Evolutionary conservation across 441 rosid genomes (phyloP), one percentile per base, ranked within the genome.

Genomic region (Gossypium gossypioides): DNA sequence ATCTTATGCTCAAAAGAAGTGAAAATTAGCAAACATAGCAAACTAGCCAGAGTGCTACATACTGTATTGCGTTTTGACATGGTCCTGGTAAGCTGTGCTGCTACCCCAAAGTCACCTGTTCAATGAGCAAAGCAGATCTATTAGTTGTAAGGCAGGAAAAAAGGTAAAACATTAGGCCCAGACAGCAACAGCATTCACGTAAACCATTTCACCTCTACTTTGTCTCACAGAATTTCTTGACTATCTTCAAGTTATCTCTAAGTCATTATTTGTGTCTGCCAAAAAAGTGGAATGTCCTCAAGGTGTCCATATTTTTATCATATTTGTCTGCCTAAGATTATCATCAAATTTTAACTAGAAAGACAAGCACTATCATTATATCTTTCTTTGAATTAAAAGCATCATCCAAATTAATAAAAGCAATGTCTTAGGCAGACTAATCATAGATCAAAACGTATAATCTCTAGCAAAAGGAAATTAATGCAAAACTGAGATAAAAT

Each of bases 1-100:
- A 29, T 42, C 37, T 70, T 72, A 34, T 48, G 46, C 68, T 34
- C 32, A 16, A 74, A 19, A 65, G 29, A 68, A 32, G 16, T 42
- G 21, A 42, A 48, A 40, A 67, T 13, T 34, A 60, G 64, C 9
- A 29, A 13, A 44, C 19, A 68, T 6, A 24, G 68, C 68, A 67
- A 6, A 60, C n/a, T 2, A 62, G 3, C 50, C 64, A 48, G 58
- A 21, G 50, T 52, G 68, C 46, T 13, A 62, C 15, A 59, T 88
- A 92, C 99, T 79, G 99, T 96, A 80, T 96, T 96, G 76, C 98
- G 91, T 82, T 96, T 96, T 44, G 99, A 96, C 99, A 96, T 96
- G 75, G 99, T 96, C 81, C 99, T 86, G 4, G 98, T 92, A 77
- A 92, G 97, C 76, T 96, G 99, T 12, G 98, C 98, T 8, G 99